Base-by-base conservation (phyloP, 1,284 basidiomycete species). In the Crepidotus sp. region DNA sequence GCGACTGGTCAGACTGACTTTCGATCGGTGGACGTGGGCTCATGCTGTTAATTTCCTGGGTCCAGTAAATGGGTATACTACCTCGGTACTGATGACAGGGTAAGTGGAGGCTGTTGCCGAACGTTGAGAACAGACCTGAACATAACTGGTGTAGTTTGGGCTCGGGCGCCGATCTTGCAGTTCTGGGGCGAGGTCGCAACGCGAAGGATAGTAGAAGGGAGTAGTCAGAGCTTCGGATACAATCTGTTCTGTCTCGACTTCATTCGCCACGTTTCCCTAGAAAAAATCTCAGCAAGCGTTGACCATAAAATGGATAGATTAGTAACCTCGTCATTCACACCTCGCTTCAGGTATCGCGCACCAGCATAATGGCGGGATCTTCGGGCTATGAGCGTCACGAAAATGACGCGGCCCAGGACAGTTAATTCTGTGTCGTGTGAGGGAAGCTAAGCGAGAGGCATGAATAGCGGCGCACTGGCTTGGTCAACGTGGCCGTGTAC, bases 191-290 rank as follows among this genome's bases (percentile, higher is more conserved):
- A 54, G 41, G 7, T 63, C 62, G 24, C 67, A 59, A 11, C 59
- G 57, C 9, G 67, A 66, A 13, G 83, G 79, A 59, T 74, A 83
- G 57, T 91, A 88, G 60, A 95, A 94, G 0, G 92, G 79, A 0
- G 93, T 98, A 0, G 92, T 95, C 6, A 94, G 63, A 0, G 91
- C 88, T 59, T 98, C 95, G 3, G 86, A 91, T 0, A 98, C 94
- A 41, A 98, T 96, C 59, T 99, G 96, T 59, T 99, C 96, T 0
- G 94, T 98, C 64, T 99, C 96, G 2, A 99, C 96, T 63, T 98
- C 96, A 57, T 99, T 99, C 1, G 95, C 96, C 1, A 98, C 96
- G 59, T 97, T 90, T 2, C 96, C 96, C 87, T 94, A 55, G 3
- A 21, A 24, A 6, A n/a, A n/a, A 37, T 9, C 13, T 45, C 3